A percentile compares a stretch with the other conserved stretches of the same genome.
These are phyloP conservation scores for Cordyceps pruinosa DNA, from an alignment of 2,329 filamentous ascomycete species.

Conservation along the genomic window DNA sequence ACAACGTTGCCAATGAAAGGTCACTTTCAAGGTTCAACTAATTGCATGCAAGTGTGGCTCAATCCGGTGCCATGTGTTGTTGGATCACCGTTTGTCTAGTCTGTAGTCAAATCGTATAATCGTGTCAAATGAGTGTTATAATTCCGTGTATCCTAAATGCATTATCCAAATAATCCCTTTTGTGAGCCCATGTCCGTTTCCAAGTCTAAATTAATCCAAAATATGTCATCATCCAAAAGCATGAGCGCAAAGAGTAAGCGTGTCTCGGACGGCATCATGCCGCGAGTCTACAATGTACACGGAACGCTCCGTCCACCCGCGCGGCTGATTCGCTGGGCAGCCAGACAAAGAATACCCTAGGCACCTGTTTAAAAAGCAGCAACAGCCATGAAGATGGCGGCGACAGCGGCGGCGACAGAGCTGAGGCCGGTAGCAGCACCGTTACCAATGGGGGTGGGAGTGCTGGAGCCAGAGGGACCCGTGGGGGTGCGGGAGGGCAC, in stretches of 20 bases:
- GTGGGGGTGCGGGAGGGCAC: not conserved
- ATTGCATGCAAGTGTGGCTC: too few relatives aligned
- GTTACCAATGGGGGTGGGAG: not conserved
- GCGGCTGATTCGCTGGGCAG: not conserved
- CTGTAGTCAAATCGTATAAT: too few relatives aligned
- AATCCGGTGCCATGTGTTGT: too few relatives aligned
- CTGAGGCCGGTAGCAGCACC: slow-evolving; percentile 21
- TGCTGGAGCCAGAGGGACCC: not conserved
- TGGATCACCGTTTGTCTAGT: too few relatives aligned
- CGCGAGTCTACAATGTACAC: slow-evolving; percentile 9
- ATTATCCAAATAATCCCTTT: slow-evolving; percentile 5
- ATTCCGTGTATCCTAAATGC: slow-evolving; percentile 10
- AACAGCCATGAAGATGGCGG: slow-evolving; percentile 25
- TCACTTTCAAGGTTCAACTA: too few relatives aligned
- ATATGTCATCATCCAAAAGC: not conserved
- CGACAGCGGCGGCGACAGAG: slow-evolving; percentile 25
- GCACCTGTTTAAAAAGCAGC: slow-evolving; percentile 23
- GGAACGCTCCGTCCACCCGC: not conserved
- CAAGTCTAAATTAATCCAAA: slow-evolving; percentile 5
- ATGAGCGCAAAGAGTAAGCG: not conserved
- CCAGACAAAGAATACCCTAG: too few relatives aligned
- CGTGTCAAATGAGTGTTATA: slow-evolving; percentile 13
- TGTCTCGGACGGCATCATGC: not conserved
- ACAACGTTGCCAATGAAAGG: too few relatives aligned
- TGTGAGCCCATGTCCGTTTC: not conserved